Conservation (phyloP, 2,329 filamentous ascomycete genomes). For the Colletotrichum chlorophyti region DNA sequence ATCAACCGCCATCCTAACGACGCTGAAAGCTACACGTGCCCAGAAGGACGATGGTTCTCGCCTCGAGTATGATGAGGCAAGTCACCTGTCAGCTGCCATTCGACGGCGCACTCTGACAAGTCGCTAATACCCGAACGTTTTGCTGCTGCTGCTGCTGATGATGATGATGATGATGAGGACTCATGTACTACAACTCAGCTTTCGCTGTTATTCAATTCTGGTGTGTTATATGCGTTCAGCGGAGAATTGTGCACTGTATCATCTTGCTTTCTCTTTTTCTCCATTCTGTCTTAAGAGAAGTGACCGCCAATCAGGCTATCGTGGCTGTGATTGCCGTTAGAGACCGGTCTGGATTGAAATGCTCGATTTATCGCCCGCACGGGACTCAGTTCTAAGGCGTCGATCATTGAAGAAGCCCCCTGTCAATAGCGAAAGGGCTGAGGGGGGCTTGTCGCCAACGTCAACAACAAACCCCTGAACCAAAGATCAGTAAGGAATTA, state of each 20-base stretch:
- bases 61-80: neutral
- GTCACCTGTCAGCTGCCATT: neutral
- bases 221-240: too few species aligned
- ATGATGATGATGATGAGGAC: too few species aligned
- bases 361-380: neutral
- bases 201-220: too few species aligned
- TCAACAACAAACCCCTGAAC: constrained; percentile 12
- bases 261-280: too few species aligned
- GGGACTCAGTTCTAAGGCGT: constrained; percentile 16
- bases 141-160: too few species aligned
- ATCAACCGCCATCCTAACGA: neutral
- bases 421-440: constrained; percentile 12
- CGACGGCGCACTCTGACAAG: too few species aligned
- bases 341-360: neutral
- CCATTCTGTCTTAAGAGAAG: too few species aligned
- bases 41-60: neutral
- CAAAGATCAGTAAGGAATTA: constrained; percentile 23
- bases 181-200: too few species aligned
- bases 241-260: too few species aligned
- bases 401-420: constrained; percentile 27
- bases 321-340: neutral
- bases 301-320: too few species aligned
- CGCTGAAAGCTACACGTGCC: neutral
- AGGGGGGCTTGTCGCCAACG: neutral
- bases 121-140: too few species aligned